Conservation (phyloP, 2,329 filamentous ascomycete genomes). For the Aureobasidium subglaciale region DNA sequence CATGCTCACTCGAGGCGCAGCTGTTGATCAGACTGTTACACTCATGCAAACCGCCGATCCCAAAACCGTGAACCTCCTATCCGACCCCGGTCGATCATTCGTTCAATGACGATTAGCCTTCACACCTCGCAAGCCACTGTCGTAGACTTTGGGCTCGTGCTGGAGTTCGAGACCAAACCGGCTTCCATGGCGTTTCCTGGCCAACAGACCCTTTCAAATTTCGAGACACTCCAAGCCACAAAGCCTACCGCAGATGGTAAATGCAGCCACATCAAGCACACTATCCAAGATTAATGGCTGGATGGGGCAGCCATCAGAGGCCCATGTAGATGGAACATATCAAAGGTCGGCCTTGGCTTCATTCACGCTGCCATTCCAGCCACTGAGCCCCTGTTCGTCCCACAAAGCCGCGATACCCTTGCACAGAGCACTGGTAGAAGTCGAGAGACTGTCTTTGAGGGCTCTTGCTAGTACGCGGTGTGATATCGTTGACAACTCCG, state of each 20-base stretch:
- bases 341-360: too few relatives aligned
- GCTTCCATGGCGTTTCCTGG: background rate
- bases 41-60: background rate
- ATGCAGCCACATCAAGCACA: background rate
- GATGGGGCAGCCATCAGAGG: too few relatives aligned
- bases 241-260: background rate
- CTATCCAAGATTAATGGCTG: too few relatives aligned
- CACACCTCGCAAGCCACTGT: constrained; percentile 3
- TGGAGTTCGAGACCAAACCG: background rate
- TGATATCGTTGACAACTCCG: too few relatives aligned
- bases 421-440: too few relatives aligned
- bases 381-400: too few relatives aligned
- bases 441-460: too few relatives aligned
- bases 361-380: too few relatives aligned
- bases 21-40: background rate
- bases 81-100: background rate
- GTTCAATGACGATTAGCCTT: constrained; percentile 6
- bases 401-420: too few relatives aligned
- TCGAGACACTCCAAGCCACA: background rate
- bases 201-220: constrained; percentile 3
- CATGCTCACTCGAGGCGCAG: background rate
- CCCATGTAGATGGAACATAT: too few relatives aligned
- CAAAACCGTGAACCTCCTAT: background rate
- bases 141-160: constrained; percentile 1
- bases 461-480: too few relatives aligned